A percentile compares a stretch with the other conserved stretches of the same genome.
These are phyloP conservation scores for Trichosporon faecale DNA, from an alignment of 1,284 basidiomycete species.

Conservation along the genomic window DNA sequence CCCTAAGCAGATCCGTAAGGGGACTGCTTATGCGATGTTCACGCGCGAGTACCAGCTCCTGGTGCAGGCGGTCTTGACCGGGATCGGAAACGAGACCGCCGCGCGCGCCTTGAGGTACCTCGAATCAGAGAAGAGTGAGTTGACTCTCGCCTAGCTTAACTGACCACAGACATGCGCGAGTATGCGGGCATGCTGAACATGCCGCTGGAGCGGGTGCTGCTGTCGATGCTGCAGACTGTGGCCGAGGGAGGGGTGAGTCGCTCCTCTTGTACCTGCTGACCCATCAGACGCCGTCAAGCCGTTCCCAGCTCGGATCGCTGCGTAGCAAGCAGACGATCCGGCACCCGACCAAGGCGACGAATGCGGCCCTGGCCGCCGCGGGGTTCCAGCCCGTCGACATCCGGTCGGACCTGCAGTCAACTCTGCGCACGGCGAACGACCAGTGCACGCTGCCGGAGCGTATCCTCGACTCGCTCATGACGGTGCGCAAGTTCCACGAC, in stretches of 20 bases:
- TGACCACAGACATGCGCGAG: constrained; percentile 8
- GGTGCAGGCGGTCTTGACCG: constrained; percentile 3
- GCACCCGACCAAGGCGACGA: constrained; percentile 4
- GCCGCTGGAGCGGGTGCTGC: constrained; percentile 3
- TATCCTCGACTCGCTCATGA: neutral
- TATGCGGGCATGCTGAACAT: neutral
- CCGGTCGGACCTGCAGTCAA: neutral
- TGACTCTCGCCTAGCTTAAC: neutral
- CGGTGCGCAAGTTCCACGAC: constrained; percentile 9
- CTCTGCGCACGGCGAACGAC: neutral
- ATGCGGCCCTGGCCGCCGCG: neutral
- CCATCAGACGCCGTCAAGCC: neutral
- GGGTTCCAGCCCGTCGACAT: constrained; percentile 4
- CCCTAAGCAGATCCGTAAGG: constrained; percentile 8
- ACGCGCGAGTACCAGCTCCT: constrained; percentile 6
- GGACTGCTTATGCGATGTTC: constrained; percentile 8
- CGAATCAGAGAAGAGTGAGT: neutral
- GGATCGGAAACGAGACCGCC: neutral
- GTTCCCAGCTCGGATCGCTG: neutral
- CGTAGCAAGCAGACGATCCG: constrained; percentile 4
- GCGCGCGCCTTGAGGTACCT: constrained; percentile 1
- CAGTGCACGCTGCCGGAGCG: constrained; percentile 6
- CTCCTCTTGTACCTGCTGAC: neutral
- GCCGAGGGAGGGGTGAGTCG: neutral
- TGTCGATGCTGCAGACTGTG: constrained; percentile 7